Conservation (phyloP, 352 stramenopile species). For the Globisporangium orthogonon region DNA sequence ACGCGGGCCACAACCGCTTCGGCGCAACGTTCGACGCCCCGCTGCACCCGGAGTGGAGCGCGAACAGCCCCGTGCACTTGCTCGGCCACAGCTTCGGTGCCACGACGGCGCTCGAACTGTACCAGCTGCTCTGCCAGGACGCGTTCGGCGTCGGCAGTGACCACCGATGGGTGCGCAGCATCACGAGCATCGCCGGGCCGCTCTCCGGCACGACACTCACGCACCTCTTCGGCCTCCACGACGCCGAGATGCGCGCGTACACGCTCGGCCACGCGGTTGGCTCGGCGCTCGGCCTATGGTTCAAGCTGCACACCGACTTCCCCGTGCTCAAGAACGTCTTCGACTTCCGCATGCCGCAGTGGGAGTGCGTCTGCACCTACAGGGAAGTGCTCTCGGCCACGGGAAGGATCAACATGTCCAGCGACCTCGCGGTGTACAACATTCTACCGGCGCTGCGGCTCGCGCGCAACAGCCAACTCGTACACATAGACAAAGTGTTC, state of each 20-base stretch:
- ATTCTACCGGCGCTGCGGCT: conserved; percentile 43
- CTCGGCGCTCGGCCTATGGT: conserved; percentile 35
- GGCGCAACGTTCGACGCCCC: conserved; percentile 27
- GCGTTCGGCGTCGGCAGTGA: conserved; percentile 48
- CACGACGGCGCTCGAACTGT: conserved; percentile 63
- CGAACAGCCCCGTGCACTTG: conserved; percentile 42
- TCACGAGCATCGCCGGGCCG: conserved; percentile 50
- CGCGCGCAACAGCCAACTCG: conserved; percentile 33
- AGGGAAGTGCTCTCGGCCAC: conserved; percentile 18
- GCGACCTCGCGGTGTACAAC: conserved; percentile 38
- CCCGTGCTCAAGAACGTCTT: conserved; percentile 33
- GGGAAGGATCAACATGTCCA: conserved; percentile 11
- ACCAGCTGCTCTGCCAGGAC: conserved; percentile 57
- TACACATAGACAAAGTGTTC: conserved; percentile 17
- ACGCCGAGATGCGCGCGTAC: conserved; percentile 23
- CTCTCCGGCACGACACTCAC: conserved; percentile 48
- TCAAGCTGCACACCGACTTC: conserved; percentile 31
- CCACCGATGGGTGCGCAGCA: conserved; percentile 49
- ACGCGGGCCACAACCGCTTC: conserved; percentile 37
- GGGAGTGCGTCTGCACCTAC: conserved; percentile 19
- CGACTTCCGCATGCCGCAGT: conserved; percentile 61
- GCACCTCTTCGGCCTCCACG: conserved; percentile 42
- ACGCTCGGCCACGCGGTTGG: conserved; percentile 31
- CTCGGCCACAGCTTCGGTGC: conserved; percentile 60
- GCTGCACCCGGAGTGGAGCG: conserved; percentile 39